A percentile compares a stretch with the other conserved stretches of the same genome.
These are phyloP conservation scores for Camellia oleifera DNA, from an alignment of 179 eudicot genomes.

Conservation along the genomic window DNA sequence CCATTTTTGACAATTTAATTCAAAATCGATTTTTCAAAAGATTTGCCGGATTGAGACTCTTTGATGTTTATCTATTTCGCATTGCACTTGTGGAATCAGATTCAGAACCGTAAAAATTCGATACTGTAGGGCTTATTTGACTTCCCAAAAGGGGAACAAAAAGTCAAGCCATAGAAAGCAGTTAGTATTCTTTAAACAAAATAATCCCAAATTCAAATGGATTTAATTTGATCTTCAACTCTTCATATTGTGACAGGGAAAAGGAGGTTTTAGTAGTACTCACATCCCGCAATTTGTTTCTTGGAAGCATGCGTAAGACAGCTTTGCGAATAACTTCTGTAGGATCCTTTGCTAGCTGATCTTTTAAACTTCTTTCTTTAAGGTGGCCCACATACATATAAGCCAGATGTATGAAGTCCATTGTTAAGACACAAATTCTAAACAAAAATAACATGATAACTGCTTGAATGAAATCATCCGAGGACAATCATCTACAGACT, in stretches of 20 bases:
- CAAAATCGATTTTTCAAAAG: too few species aligned
- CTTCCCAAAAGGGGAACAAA: too few species aligned
- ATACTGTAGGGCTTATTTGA: too few species aligned
- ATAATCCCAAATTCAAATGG: not conserved
- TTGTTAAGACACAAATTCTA: not conserved
- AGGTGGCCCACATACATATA: constrained; percentile 79
- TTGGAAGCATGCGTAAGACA: constrained; percentile 92
- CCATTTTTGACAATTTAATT: too few species aligned
- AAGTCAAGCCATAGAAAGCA: too few species aligned
- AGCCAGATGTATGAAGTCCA: constrained; percentile 2
- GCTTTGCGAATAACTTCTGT: constrained; percentile 98
- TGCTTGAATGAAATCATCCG: not conserved
- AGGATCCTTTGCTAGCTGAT: constrained; percentile 95
- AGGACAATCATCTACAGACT: not conserved
- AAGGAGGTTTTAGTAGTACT: constrained; percentile 29
- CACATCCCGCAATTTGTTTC: constrained; percentile 91
- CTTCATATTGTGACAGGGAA: not conserved
- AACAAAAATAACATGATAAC: not conserved
- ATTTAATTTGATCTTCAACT: not conserved
- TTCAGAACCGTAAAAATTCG: too few species aligned
- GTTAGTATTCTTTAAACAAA: too few species aligned
- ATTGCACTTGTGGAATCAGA: too few species aligned
- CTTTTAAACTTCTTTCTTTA: constrained; percentile 92
- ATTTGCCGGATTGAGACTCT: too few species aligned
- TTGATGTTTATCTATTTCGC: too few species aligned